A percentile compares a stretch with the other conserved stretches of the same genome.
phyloP scores from a whole-genome alignment of 805 yeast species.

The Saccharomycopsis olivae region DNA sequence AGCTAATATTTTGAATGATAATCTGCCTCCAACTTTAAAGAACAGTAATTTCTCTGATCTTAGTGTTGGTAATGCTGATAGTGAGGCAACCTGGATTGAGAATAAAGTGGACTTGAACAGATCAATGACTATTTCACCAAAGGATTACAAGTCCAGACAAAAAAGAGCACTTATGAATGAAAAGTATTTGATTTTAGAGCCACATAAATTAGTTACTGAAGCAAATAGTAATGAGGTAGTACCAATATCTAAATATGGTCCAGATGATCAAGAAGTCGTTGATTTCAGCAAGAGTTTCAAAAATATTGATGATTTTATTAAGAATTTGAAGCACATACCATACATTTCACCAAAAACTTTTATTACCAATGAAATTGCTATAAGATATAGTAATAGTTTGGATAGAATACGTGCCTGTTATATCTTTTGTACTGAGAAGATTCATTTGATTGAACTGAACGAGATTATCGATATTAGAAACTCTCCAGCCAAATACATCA shows the following conservation, averaged over 20 bases:
- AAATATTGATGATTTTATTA: constrained; percentile 35
- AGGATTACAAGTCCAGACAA: constrained; percentile 63
- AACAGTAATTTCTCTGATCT: constrained; percentile 18
- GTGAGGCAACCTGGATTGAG: constrained; percentile 40
- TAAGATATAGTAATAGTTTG: constrained; percentile 39
- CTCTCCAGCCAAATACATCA: constrained; percentile 16
- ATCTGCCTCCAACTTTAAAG: constrained; percentile 19
- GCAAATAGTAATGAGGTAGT: constrained; percentile 37
- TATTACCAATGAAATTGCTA: constrained; percentile 40
- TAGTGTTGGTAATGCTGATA: constrained; percentile 29
- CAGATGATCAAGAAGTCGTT: neutral
- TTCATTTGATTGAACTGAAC: constrained; percentile 32
- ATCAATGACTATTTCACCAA: constrained; percentile 54
- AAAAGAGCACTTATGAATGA: constrained; percentile 50
- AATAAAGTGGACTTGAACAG: constrained; percentile 55
- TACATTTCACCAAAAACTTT: constrained; percentile 43
- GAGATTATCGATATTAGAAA: constrained; percentile 27
- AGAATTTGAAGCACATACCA: constrained; percentile 25
- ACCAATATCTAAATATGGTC: constrained; percentile 16
- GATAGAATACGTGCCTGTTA: constrained; percentile 61
- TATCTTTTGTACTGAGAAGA: constrained; percentile 51
- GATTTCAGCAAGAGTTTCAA: constrained; percentile 21
- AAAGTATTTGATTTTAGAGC: constrained; percentile 52
- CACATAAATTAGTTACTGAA: constrained; percentile 38
- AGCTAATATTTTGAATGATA: neutral